Conservation (phyloP, 129 eudicot species). For the Artemisia argyi region DNA sequence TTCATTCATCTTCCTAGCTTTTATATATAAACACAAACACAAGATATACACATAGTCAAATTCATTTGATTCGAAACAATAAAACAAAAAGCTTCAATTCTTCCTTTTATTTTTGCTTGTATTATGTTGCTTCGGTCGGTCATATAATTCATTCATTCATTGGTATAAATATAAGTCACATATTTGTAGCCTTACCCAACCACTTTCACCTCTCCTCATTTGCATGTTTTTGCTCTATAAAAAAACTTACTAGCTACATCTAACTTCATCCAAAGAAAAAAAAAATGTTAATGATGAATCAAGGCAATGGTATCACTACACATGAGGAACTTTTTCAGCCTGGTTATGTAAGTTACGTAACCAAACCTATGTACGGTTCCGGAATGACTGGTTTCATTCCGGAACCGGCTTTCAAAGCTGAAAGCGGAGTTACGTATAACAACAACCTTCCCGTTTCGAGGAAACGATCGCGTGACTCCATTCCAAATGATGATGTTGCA, state of each 20-base stretch:
- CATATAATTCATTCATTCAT: conserved; percentile 4
- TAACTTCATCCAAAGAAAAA: not conserved
- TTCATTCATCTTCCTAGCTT: conserved; percentile 7
- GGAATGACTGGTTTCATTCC: conserved; percentile 1
- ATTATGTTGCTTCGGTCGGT: not conserved
- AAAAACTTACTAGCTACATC: not conserved
- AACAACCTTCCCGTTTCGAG: conserved; percentile 13
- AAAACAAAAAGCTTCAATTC: conserved; percentile 14
- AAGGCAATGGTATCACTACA: not conserved
- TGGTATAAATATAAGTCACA: not conserved
- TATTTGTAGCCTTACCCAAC: not conserved
- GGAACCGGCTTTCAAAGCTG: not conserved
- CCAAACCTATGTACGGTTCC: conserved; percentile 9
- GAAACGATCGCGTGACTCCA: conserved; percentile 14
- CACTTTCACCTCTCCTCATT: conserved; percentile 6
- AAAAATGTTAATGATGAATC: not conserved
- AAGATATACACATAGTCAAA: too few species aligned
- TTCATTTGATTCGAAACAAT: not conserved
- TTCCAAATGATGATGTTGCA: conserved; percentile 4
- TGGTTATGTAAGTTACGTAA: too few species aligned
- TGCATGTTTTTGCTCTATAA: conserved; percentile 14
- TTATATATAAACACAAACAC: not conserved
- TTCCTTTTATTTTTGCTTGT: conserved; percentile 2
- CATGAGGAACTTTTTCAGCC: not conserved
- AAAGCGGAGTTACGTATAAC: conserved; percentile 1